These are phyloP conservation scores for Pythium scleroteichum DNA, from an alignment of 352 stramenopile genomes.

Conservation along the genomic window DNA sequence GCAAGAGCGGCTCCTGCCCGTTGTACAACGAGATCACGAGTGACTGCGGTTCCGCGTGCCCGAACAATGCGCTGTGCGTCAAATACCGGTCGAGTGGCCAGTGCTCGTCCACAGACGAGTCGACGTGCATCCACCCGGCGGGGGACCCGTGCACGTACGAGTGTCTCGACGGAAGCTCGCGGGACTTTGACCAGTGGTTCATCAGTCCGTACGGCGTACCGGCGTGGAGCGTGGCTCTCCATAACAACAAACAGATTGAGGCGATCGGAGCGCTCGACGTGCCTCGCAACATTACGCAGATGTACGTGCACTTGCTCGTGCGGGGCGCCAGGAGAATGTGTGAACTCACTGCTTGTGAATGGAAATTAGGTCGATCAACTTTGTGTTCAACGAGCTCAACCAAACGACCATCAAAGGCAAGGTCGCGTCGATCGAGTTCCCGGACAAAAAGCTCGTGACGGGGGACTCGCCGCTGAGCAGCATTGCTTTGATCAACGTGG, in stretches of 20 bases:
- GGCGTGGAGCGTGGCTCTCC: slow-evolving; percentile 12
- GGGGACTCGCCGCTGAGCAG: slow-evolving; percentile 9
- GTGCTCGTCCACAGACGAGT: slow-evolving; percentile 7
- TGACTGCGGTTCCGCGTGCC: slow-evolving; percentile 12
- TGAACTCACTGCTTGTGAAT: too few species aligned
- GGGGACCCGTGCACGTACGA: slow-evolving; percentile 20
- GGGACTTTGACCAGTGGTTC: slow-evolving; percentile 25
- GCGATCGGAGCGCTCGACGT: slow-evolving; percentile 19
- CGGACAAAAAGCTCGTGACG: slow-evolving; percentile 20
- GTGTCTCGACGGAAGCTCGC: slow-evolving; percentile 23
- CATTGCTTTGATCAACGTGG: slow-evolving; percentile 19
- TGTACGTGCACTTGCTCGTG: slow-evolving; percentile 9
- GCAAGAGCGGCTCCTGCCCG: slow-evolving; percentile 3
- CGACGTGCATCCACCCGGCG: slow-evolving; percentile 1
- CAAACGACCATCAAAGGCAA: slow-evolving; percentile 12
- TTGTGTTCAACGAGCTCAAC: slow-evolving; percentile 9
- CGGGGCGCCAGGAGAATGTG: too few species aligned
- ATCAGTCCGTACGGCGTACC: slow-evolving; percentile 17
- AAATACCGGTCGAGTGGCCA: slow-evolving; percentile 17
- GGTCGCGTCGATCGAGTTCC: slow-evolving; percentile 21
- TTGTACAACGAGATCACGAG: slow-evolving; percentile 26
- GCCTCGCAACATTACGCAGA: slow-evolving; percentile 25
- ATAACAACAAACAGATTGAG: slow-evolving; percentile 20
- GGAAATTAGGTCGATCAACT: slow-evolving; percentile 17
- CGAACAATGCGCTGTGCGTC: slow-evolving; percentile 27